phyloP scores from a whole-genome alignment of 176 grass and related monocot species.

The Avena sativa region DNA sequence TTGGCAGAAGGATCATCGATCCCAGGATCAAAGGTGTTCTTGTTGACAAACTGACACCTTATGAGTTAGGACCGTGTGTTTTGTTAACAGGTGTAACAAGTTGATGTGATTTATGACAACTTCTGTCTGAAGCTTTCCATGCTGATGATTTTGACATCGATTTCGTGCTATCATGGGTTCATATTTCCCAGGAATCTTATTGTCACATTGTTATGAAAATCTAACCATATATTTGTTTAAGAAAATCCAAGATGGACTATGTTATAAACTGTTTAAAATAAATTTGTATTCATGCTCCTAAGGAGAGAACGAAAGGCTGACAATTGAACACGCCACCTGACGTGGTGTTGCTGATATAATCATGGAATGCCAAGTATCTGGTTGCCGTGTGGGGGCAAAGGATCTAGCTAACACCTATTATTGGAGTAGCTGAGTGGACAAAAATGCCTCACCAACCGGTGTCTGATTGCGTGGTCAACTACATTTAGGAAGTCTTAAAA shows the following conservation, averaged over 20 bases:
- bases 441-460: conserved; percentile 46
- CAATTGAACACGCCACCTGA: conserved; percentile 41
- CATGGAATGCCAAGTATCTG: neutral
- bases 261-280: neutral
- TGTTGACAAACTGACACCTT: conserved; percentile 46
- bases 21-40: conserved; percentile 36
- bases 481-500: conserved; percentile 12
- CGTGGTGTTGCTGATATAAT: conserved; percentile 35
- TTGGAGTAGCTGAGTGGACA: conserved; percentile 37
- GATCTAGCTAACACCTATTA: conserved; percentile 25
- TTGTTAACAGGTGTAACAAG: conserved; percentile 46
- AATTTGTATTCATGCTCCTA: neutral
- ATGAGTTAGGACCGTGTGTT: conserved; percentile 38
- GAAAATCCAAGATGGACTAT: neutral
- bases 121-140: conserved; percentile 48
- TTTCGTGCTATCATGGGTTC: neutral
- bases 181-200: neutral
- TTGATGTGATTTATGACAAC: conserved; percentile 46
- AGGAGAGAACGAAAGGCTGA: conserved; percentile 41
- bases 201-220: neutral
- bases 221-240: neutral
- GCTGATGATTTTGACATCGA: conserved; percentile 17
- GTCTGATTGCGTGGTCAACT: conserved; percentile 53
- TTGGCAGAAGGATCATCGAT: conserved; percentile 34
- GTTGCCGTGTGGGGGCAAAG: conserved; percentile 43